Conservation (phyloP, 2,329 filamentous ascomycete genomes). For the Calonectria pseudoreteaudii region DNA sequence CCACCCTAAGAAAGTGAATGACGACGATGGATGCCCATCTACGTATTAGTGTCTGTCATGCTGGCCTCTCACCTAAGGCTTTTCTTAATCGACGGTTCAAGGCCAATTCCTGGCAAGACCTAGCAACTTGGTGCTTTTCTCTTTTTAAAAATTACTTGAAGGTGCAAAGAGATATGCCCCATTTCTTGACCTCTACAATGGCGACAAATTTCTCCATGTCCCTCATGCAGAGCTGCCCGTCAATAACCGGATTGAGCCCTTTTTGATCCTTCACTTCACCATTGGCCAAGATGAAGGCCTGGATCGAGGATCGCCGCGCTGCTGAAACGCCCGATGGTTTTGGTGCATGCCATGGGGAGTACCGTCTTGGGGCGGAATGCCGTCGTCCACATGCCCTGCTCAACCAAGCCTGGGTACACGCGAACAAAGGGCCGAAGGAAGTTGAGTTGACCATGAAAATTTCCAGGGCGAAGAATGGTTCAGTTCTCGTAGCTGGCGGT, state of each 20-base stretch:
- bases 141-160: conserved; percentile 57
- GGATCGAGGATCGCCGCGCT: conserved; percentile 57
- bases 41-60: not conserved
- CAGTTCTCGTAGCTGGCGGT: conserved; percentile 53
- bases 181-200: conserved; percentile 48
- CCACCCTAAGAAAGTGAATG: not conserved
- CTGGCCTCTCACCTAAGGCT: too few relatives aligned
- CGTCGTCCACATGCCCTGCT: conserved; percentile 52
- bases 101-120: conserved; percentile 41
- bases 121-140: conserved; percentile 49
- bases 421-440: conserved; percentile 55
- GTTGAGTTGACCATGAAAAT: conserved; percentile 67
- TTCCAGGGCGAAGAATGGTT: conserved; percentile 62
- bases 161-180: conserved; percentile 54
- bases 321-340: conserved; percentile 61
- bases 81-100: not conserved
- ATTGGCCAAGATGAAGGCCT: conserved; percentile 51
- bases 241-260: conserved; percentile 51
- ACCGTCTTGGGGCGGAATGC: conserved; percentile 49
- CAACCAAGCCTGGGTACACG: conserved; percentile 54
- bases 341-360: conserved; percentile 58
- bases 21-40: not conserved
- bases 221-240: conserved; percentile 51
- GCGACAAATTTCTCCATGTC: conserved; percentile 51
- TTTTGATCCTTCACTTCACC: conserved; percentile 53